These are phyloP conservation scores for Neophaeococcomyces aloes DNA, from an alignment of 2,329 filamentous ascomycete genomes.

Conservation along the genomic window DNA sequence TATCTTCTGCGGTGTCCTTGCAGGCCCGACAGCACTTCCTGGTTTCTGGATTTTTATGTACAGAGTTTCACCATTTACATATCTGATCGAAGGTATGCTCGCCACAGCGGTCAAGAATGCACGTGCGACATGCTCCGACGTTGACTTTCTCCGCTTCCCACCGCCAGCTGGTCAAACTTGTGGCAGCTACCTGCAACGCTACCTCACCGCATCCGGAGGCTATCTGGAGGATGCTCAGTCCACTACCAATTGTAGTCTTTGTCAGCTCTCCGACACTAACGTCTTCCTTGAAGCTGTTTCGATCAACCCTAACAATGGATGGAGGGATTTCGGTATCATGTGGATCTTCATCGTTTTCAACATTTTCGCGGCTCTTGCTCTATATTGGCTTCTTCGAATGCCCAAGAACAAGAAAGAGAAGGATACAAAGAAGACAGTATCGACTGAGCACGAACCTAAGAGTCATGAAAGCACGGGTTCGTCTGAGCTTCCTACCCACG, in stretches of 20 bases:
- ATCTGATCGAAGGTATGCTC: conserved; percentile 64
- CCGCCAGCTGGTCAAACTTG: conserved; percentile 52
- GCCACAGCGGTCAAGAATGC: conserved; percentile 59
- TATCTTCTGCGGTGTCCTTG: conserved; percentile 53
- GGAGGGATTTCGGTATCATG: conserved; percentile 61
- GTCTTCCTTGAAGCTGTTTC: conserved; percentile 35
- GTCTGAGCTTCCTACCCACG: neutral
- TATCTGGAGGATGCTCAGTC: conserved; percentile 42
- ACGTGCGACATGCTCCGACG: conserved; percentile 52
- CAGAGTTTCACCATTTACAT: conserved; percentile 70
- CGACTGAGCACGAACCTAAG: neutral
- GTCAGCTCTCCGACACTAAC: conserved; percentile 36
- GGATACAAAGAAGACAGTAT: conserved; percentile 3
- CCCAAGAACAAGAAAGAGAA: conserved; percentile 26
- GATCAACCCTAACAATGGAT: conserved; percentile 41
- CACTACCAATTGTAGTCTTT: conserved; percentile 41
- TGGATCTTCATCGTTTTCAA: conserved; percentile 59
- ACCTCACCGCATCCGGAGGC: conserved; percentile 39
- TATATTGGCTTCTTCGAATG: conserved; percentile 56
- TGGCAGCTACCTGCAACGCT: conserved; percentile 45
- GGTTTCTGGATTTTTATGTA: conserved; percentile 75
- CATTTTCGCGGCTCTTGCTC: conserved; percentile 44
- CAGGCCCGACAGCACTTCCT: conserved; percentile 48
- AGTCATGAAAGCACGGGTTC: neutral
- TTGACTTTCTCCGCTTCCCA: conserved; percentile 59